Evolutionary conservation across 176 grass and related monocot species (phyloP).

Genomic region (Oryza rufipogon): DNA sequence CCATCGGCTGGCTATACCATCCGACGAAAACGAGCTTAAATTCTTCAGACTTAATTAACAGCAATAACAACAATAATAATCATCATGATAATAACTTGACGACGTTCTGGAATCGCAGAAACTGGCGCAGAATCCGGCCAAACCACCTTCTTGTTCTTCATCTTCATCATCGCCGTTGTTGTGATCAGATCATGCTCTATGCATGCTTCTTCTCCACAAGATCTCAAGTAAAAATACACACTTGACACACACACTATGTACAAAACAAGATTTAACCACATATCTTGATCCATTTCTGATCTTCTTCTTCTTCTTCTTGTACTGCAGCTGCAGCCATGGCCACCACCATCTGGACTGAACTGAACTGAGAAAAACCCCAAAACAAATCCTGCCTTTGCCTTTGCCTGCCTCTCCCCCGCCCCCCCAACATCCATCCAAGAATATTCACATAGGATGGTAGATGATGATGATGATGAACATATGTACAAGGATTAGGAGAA

Average conservation of each 20-base stretch:
- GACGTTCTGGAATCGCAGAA: constrained; percentile 34
- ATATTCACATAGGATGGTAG: constrained; percentile 43
- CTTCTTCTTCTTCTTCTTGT: not conserved
- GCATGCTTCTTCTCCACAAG: constrained; percentile 16
- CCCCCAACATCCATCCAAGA: constrained; percentile 11
- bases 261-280: constrained; percentile 27
- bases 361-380: constrained; percentile 44
- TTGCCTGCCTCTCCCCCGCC: not conserved
- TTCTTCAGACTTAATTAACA: not conserved
- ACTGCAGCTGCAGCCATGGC: not conserved
- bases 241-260: constrained; percentile 4
- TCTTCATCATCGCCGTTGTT: constrained; percentile 10
- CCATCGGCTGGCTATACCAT: not conserved
- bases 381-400: constrained; percentile 48
- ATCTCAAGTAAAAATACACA: not conserved
- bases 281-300: constrained; percentile 1
- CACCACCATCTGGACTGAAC: constrained; percentile 11
- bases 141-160: not conserved
- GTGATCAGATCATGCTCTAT: constrained; percentile 8
- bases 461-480: constrained; percentile 25
- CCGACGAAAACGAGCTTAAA: not conserved
- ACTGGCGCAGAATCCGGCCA: not conserved
- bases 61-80: not conserved
- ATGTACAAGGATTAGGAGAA: constrained; percentile 43
- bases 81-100: too few relatives aligned